A percentile compares a stretch with the other conserved stretches of the same genome.
These are phyloP conservation scores for Ilyonectria sp. DNA, from an alignment of 2,329 filamentous ascomycete species.

Conservation along the genomic window DNA sequence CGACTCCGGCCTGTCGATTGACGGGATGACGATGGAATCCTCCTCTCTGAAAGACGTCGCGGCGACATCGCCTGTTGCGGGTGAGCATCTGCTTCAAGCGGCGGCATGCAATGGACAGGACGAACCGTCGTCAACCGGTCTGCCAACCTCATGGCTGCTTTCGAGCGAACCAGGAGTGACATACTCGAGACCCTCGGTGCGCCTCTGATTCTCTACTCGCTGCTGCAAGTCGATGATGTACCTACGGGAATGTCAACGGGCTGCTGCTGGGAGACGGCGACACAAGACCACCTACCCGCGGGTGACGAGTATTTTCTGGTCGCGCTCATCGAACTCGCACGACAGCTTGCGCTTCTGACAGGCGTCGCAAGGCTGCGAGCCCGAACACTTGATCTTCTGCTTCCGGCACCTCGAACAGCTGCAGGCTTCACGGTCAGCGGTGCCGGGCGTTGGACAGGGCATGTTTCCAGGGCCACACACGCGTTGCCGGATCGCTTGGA, in stretches of 20 bases:
- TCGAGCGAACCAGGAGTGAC: conserved; percentile 44
- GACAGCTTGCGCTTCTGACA: conserved; percentile 52
- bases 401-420: conserved; percentile 51
- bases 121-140: conserved; percentile 39
- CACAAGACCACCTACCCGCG: conserved; percentile 55
- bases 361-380: conserved; percentile 51
- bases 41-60: conserved; percentile 28
- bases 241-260: conserved; percentile 39
- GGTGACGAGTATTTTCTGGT: conserved; percentile 65
- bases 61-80: conserved; percentile 18
- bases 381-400: conserved; percentile 55
- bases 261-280: conserved; percentile 10
- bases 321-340: conserved; percentile 57
- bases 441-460: neutral
- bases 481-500: conserved; percentile 48
- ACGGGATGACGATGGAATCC: conserved; percentile 25
- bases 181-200: conserved; percentile 34
- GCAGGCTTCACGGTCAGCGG: conserved; percentile 2
- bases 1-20: conserved; percentile 34
- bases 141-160: conserved; percentile 35
- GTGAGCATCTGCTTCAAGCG: neutral
- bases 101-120: neutral
- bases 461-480: conserved; percentile 32
- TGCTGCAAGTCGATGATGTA: conserved; percentile 56
- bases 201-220: conserved; percentile 38